Evolutionary conservation across 2,329 filamentous ascomycete genomes (phyloP), one percentile per base, ranked within the genome.

Genomic region (Cytospora piceicola): DNA sequence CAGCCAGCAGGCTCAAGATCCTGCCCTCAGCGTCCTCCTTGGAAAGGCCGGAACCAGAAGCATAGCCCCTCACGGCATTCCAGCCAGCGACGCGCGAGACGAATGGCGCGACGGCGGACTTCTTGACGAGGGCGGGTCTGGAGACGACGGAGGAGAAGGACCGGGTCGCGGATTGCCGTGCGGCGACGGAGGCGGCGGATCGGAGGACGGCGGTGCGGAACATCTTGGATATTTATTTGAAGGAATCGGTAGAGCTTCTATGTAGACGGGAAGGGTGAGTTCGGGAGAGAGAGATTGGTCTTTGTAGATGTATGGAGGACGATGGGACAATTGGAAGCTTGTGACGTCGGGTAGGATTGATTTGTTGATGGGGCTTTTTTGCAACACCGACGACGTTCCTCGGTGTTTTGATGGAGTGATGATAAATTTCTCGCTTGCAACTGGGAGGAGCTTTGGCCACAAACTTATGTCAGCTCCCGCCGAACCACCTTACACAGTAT

Each of bases 1-100:
- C 94, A 83, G 93, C 90, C 80, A 99, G 81, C 75, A 99, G 84
- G 80, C 93, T 91, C 79, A 96, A 86, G 85, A 98, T 97, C 77
- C 94, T 88, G 68, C 92, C 92, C 83, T 96, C 90, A 66, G 97
- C 91, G 60, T 74, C 72, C 65, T 89, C 84, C 84, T 93, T 90
- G 74, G 87, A 85, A 71, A 98, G 87, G 72, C 90, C 89, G 70
- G 89, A 87, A 67, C 86, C 89, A 62, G 94, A 91, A 72, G 94
- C 93, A 83, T 99, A 99, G 83, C 88, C 91, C 81, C 95, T 86
- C 75, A 91, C 84, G 72, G 87, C 85, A 77, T 89, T 85, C 81
- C 89, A 86, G 75, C 85, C 83, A 75, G 86, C 84, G 71, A 87
- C 82, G 76, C 77, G 77, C 66, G 90, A 86, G 74, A 86, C 84